Conservation (phyloP, 148 eudicot genomes). For the Arctostaphylos glauca region DNA sequence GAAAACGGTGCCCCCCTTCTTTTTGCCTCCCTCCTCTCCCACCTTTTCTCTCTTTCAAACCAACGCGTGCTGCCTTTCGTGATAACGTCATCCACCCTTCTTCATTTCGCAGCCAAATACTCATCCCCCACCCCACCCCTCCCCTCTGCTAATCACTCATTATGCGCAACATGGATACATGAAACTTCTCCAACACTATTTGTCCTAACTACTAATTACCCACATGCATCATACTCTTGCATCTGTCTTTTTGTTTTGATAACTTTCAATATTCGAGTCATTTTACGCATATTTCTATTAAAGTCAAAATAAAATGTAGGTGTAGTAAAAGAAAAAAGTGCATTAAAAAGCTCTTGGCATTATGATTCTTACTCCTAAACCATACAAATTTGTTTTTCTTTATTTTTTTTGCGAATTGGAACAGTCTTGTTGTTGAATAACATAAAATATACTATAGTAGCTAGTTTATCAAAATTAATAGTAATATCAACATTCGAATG, state of each 20-base stretch:
- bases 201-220: neutral
- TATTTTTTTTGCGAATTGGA: neutral
- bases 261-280: no score
- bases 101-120: no score
- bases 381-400: neutral
- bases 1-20: slow-evolving; percentile 10
- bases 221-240: neutral
- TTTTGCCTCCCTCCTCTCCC: neutral
- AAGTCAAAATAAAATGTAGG: no score
- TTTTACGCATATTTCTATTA: no score
- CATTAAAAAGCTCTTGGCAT: neutral
- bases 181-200: no score
- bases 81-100: slow-evolving; percentile 18
- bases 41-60: slow-evolving; percentile 3
- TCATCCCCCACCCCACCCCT: no score
- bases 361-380: neutral
- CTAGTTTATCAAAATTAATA: neutral
- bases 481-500: neutral
- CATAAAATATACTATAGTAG: neutral
- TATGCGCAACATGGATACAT: neutral
- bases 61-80: slow-evolving; percentile 17
- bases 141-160: neutral
- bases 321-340: neutral
- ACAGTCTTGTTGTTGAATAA: neutral
- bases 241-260: neutral